Evolutionary conservation across 495 filamentous ascomycete genomes (phyloP).

Genomic region (Lichenothelia convexa): DNA sequence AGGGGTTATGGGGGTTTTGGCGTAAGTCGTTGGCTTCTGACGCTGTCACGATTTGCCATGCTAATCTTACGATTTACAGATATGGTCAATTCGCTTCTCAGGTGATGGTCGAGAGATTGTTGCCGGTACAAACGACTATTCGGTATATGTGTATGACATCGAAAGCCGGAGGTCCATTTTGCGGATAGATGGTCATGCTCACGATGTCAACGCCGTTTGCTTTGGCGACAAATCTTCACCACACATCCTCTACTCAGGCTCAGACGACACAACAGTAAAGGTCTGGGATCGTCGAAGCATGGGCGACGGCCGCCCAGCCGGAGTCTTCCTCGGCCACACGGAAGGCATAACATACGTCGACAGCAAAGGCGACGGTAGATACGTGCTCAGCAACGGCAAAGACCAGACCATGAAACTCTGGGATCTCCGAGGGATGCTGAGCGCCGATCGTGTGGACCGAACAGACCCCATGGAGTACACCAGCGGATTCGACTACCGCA

Average conservation of each 20-base stretch:
- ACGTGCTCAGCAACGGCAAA: slow-evolving; percentile 84
- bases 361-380: slow-evolving; percentile 89
- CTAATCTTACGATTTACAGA: slow-evolving; percentile 15
- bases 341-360: slow-evolving; percentile 93
- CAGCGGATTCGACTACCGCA: slow-evolving; percentile 75
- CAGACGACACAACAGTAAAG: slow-evolving; percentile 83
- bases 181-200: slow-evolving; percentile 54
- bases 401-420: slow-evolving; percentile 97
- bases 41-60: slow-evolving; percentile 5
- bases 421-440: slow-evolving; percentile 77
- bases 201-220: slow-evolving; percentile 95
- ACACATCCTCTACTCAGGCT: slow-evolving; percentile 91
- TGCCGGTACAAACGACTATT: slow-evolving; percentile 61
- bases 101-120: slow-evolving; percentile 85
- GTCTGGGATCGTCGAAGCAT: slow-evolving; percentile 92
- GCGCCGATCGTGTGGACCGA: slow-evolving; percentile 39
- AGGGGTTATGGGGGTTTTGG: slow-evolving; percentile 26
- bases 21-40: slow-evolving; percentile 18
- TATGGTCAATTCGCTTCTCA: slow-evolving; percentile 85
- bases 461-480: slow-evolving; percentile 35
- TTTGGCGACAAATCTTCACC: slow-evolving; percentile 80
- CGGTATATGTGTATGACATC: slow-evolving; percentile 86
- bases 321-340: slow-evolving; percentile 84
- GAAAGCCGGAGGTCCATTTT: slow-evolving; percentile 58
- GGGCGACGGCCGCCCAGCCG: slow-evolving; percentile 71